Evolutionary conservation across 805 yeast species (phyloP).

Genomic region (Candida sithepensis): DNA sequence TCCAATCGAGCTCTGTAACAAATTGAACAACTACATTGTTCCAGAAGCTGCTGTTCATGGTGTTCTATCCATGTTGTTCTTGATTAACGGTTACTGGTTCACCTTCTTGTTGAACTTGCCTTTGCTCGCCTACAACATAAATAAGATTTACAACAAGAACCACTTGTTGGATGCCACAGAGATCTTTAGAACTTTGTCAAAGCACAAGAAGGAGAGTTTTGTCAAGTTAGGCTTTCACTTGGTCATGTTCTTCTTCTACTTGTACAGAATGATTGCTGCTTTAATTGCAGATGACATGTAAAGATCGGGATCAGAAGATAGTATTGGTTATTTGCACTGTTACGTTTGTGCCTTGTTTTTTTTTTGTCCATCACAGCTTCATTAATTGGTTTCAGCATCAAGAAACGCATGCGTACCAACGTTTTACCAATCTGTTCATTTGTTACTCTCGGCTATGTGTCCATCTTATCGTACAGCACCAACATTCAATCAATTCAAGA

Average conservation of each 20-base stretch:
- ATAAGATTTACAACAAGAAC: conserved; percentile 74
- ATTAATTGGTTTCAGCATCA: too few species aligned
- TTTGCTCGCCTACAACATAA: conserved; percentile 75
- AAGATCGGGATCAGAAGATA: neutral
- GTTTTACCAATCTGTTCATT: too few species aligned
- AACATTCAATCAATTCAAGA: too few species aligned
- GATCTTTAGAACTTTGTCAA: conserved; percentile 88
- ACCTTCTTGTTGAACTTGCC: conserved; percentile 81
- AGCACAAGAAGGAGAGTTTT: conserved; percentile 90
- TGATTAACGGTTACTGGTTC: conserved; percentile 91
- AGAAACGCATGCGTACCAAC: too few species aligned
- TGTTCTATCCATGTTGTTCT: conserved; percentile 61
- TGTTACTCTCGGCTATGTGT: too few species aligned
- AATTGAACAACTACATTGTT: conserved; percentile 79
- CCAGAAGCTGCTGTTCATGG: conserved; percentile 90
- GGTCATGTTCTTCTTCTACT: conserved; percentile 89
- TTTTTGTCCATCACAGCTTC: too few species aligned
- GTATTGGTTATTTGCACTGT: neutral
- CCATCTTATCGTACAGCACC: too few species aligned
- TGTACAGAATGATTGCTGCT: conserved; percentile 94
- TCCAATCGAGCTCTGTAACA: conserved; percentile 94
- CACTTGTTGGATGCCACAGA: conserved; percentile 95
- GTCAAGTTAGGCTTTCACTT: conserved; percentile 88
- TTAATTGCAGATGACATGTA: conserved; percentile 63
- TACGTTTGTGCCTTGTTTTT: neutral